Percentiles rank a stretch among this genome's conserved stretches.
These are phyloP conservation scores for Clonostachys solani DNA, from an alignment of 2,329 filamentous ascomycete genomes.

Conservation along the genomic window DNA sequence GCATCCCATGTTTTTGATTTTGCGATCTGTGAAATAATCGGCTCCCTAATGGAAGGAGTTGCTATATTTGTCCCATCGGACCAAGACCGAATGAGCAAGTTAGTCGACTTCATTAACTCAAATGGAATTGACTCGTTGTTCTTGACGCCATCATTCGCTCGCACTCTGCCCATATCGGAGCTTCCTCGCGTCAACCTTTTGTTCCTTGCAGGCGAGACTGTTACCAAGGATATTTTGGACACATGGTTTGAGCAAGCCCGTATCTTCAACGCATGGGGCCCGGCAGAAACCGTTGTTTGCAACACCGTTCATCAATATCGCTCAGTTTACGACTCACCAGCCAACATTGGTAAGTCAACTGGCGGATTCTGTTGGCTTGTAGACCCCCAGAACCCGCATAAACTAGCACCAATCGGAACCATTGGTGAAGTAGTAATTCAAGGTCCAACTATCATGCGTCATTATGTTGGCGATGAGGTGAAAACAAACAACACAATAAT, in stretches of 20 bases:
- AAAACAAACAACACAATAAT: slow-evolving; percentile 14
- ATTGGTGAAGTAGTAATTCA: slow-evolving; percentile 25
- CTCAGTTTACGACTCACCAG: not conserved
- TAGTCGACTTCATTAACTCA: slow-evolving; percentile 11
- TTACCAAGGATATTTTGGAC: slow-evolving; percentile 4
- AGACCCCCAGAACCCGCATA: slow-evolving; percentile 6
- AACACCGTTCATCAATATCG: slow-evolving; percentile 4
- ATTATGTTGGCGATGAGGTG: slow-evolving; percentile 34
- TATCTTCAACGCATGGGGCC: slow-evolving; percentile 6
- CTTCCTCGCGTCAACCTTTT: slow-evolving; percentile 1
- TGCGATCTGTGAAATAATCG: slow-evolving; percentile 12
- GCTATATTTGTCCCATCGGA: slow-evolving; percentile 29
- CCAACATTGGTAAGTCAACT: slow-evolving; percentile 1
- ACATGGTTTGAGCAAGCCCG: slow-evolving; percentile 4
- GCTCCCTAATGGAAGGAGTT: slow-evolving; percentile 12
- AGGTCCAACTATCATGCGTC: slow-evolving; percentile 28
- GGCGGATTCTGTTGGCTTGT: slow-evolving; percentile 9
- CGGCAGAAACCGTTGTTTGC: slow-evolving; percentile 2
- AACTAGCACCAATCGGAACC: slow-evolving; percentile 11
- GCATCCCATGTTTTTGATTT: slow-evolving; percentile 1
- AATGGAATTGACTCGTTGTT: slow-evolving; percentile 10
- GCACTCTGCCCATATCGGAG: not conserved
- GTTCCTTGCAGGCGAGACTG: slow-evolving; percentile 5
- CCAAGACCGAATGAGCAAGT: slow-evolving; percentile 26
- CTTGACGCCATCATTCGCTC: slow-evolving; percentile 4